Conservation (phyloP, 352 stramenopile species). For the Aphanomyces stellatus region DNA sequence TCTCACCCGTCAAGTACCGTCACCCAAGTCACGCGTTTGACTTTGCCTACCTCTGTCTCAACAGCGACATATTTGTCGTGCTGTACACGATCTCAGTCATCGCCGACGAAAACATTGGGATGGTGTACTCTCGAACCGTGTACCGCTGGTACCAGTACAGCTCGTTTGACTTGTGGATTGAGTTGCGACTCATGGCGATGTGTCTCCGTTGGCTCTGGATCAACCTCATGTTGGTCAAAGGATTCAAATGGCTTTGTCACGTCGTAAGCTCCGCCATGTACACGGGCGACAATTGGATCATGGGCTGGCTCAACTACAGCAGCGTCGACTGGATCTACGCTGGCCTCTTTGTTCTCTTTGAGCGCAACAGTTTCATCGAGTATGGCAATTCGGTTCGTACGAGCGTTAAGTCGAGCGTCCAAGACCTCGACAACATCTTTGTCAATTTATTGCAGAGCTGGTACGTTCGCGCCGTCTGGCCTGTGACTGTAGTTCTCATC, state of each 20-base stretch:
- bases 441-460: slow-evolving; percentile 4
- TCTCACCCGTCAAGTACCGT: not conserved
- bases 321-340: not conserved
- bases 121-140: not conserved
- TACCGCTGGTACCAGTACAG: not conserved
- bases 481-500: not conserved
- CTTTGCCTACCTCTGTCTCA: slow-evolving; percentile 13
- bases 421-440: not conserved
- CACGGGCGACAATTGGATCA: not conserved
- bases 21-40: slow-evolving; percentile 1
- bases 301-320: slow-evolving; percentile 3
- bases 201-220: not conserved
- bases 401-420: not conserved
- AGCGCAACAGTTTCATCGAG: not conserved
- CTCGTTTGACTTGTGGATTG: not conserved
- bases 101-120: not conserved
- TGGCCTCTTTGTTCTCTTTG: not conserved
- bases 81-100: not conserved
- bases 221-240: slow-evolving; percentile 2
- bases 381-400: not conserved
- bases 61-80: slow-evolving; percentile 18
- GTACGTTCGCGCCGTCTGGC: not conserved
- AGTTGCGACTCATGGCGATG: not conserved
- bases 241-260: not conserved
- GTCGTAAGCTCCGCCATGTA: not conserved